A percentile compares a stretch with the other conserved stretches of the same genome.
Conservation (phyloP, 2,329 filamentous ascomycete genomes). For the Delphinella strobiligena region DNA sequence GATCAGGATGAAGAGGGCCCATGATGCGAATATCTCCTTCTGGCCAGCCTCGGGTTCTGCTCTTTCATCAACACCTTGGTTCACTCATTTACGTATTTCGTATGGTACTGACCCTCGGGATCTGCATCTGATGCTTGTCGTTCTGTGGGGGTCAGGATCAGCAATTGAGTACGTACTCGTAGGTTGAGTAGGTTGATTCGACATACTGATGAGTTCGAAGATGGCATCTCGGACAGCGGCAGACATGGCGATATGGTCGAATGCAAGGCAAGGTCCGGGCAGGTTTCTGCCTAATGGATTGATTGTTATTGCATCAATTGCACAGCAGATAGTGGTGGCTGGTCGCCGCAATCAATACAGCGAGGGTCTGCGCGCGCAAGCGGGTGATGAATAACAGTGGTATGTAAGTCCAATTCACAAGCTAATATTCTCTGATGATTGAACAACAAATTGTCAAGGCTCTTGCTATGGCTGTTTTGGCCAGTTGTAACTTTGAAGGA, state of each 20-base stretch:
- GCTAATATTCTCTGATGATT: too few species aligned
- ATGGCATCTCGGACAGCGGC: constrained; percentile 7
- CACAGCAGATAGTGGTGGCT: too few species aligned
- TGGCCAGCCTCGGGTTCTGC: constrained; percentile 67
- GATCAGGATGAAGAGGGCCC: constrained; percentile 95
- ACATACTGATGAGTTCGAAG: constrained; percentile 24
- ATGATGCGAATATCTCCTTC: constrained; percentile 91
- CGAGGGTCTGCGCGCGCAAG: too few species aligned
- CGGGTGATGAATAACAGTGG: too few species aligned
- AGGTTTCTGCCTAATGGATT: constrained; percentile 6
- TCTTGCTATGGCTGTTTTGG: too few species aligned
- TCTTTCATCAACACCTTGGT: constrained; percentile 3
- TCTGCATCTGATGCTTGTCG: constrained; percentile 36
- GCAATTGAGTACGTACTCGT: neutral
- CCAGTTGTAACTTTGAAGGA: too few species aligned
- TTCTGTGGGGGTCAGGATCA: constrained; percentile 16
- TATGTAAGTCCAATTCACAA: too few species aligned
- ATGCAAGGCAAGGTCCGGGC: neutral
- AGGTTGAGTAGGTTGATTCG: neutral
- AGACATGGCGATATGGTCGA: constrained; percentile 8
- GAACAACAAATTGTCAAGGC: too few species aligned
- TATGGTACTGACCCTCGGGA: constrained; percentile 24
- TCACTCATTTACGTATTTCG: neutral
- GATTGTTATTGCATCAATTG: constrained; percentile 8
- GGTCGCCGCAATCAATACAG: too few species aligned